phyloP scores from a whole-genome alignment of 1,284 basidiomycete species.

The Marasmius fiardii region DNA sequence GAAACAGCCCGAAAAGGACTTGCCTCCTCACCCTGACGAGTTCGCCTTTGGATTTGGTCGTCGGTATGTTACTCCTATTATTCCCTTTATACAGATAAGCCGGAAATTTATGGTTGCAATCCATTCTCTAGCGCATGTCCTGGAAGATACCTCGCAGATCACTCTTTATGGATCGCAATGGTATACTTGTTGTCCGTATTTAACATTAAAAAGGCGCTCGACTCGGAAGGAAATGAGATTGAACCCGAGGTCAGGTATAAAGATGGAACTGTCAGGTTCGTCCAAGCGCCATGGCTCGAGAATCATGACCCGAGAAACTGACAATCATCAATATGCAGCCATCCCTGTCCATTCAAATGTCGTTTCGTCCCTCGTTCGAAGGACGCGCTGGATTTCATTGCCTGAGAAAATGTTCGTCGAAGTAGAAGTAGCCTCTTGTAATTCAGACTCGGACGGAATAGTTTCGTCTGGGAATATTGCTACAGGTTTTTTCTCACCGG shows the following conservation, averaged over 20 bases:
- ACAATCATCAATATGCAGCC: background rate
- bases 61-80: background rate
- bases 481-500: no score
- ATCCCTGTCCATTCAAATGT: constrained; percentile 3
- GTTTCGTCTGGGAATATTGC: no score
- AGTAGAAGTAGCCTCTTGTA: no score
- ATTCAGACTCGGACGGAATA: no score
- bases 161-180: background rate
- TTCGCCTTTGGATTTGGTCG: constrained; percentile 4
- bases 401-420: background rate
- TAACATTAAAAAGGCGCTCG: background rate
- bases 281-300: background rate
- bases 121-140: background rate
- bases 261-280: background rate
- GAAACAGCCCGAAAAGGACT: background rate
- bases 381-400: background rate
- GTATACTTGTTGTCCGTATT: background rate
- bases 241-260: background rate
- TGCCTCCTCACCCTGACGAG: background rate
- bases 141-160: background rate
- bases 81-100: background rate
- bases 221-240: background rate
- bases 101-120: background rate
- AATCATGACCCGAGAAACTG: background rate
- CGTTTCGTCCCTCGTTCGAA: constrained; percentile 3